These are phyloP conservation scores for Trichophaea hybrida DNA, from an alignment of 2,329 filamentous ascomycete species.

Conservation along the genomic window DNA sequence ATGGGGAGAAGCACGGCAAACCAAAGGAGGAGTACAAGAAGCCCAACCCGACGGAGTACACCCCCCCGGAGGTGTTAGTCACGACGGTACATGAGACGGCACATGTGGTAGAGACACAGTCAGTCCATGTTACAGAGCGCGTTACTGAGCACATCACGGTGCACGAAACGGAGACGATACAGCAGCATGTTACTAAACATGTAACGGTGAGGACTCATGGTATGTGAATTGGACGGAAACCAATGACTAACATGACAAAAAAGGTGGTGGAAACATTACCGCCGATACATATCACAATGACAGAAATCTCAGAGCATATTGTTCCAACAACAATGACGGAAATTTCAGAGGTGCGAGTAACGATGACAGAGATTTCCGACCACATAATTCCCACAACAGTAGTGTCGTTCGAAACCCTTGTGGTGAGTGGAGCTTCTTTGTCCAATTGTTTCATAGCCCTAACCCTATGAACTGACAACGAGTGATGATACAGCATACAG, in stretches of 20 bases:
- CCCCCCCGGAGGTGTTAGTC: slow-evolving; percentile 3
- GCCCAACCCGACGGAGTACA: not conserved
- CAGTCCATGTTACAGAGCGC: slow-evolving; percentile 5
- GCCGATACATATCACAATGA: slow-evolving; percentile 19
- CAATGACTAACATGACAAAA: not conserved
- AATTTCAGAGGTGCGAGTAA: not conserved
- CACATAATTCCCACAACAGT: slow-evolving; percentile 15
- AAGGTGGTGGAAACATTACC: slow-evolving; percentile 21
- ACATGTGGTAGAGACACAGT: slow-evolving; percentile 6
- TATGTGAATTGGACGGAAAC: not conserved
- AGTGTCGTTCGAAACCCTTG: slow-evolving; percentile 12
- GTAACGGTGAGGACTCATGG: slow-evolving; percentile 9
- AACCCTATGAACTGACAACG: slow-evolving; percentile 2
- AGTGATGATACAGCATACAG: slow-evolving; percentile 11
- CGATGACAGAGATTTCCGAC: not conserved
- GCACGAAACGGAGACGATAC: slow-evolving; percentile 3
- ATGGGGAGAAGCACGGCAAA: not conserved
- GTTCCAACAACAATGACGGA: slow-evolving; percentile 4
- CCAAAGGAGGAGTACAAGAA: not conserved
- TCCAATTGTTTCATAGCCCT: not conserved
- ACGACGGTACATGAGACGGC: slow-evolving; percentile 6
- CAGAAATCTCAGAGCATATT: slow-evolving; percentile 3
- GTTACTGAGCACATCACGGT: slow-evolving; percentile 3
- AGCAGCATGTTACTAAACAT: slow-evolving; percentile 11
- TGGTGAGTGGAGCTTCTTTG: slow-evolving; percentile 10